These are phyloP conservation scores for Antitrichia curtipendula DNA, from an alignment of 225 moss, liverwort and hornwort species.

Conservation along the genomic window DNA sequence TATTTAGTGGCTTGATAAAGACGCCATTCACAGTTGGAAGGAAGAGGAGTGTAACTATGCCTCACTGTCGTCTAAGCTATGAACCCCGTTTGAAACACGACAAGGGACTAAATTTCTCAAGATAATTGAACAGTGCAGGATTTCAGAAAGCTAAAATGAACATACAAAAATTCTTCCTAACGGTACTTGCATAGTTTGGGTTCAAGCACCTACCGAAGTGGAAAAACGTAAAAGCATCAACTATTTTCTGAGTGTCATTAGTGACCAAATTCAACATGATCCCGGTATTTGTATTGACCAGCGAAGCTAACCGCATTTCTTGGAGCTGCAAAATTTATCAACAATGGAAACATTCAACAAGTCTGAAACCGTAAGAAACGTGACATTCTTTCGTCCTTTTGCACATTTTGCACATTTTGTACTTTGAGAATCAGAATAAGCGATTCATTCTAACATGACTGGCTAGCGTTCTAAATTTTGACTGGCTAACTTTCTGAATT, in stretches of 20 bases:
- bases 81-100: neutral
- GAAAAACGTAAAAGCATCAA: conserved; percentile 41
- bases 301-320: conserved; percentile 54
- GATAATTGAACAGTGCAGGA: neutral
- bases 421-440: neutral
- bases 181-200: neutral
- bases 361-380: neutral
- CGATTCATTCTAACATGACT: neutral
- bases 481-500: neutral
- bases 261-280: conserved; percentile 72
- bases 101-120: neutral
- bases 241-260: conserved; percentile 66
- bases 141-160: neutral
- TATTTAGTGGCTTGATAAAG: neutral
- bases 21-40: neutral
- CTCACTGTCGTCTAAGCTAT: neutral
- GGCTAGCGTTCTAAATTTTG: neutral
- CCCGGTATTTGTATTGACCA: conserved; percentile 61
- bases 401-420: neutral
- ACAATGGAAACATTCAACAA: neutral
- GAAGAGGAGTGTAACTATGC: neutral
- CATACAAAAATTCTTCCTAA: neutral
- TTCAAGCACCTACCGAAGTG: conserved; percentile 28
- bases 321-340: conserved; percentile 30
- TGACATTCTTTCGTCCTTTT: neutral